Percentiles rank a stretch among this genome's conserved stretches.
phyloP scores from a whole-genome alignment of 2,329 filamentous ascomycete genomes.

The Sphaerulina vaccinii region DNA sequence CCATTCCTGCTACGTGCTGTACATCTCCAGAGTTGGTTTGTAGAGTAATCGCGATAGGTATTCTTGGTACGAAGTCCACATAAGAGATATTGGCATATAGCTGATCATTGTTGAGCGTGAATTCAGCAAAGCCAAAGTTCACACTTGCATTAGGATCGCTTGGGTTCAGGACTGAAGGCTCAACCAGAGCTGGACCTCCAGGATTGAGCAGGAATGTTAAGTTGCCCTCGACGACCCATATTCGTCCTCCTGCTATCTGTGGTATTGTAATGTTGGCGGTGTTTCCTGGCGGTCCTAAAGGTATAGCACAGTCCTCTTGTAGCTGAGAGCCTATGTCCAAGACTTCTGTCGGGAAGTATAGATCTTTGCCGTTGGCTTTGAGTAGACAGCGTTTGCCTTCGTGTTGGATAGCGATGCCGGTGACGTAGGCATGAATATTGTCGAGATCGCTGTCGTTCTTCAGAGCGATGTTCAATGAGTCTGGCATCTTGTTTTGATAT shows the following conservation, averaged over 20 bases:
- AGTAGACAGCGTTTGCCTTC: slow-evolving; percentile 36
- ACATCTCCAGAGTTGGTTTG: slow-evolving; percentile 40
- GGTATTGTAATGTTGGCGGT: slow-evolving; percentile 36
- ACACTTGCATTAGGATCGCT: slow-evolving; percentile 47
- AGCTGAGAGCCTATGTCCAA: slow-evolving; percentile 35
- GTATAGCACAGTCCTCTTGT: slow-evolving; percentile 39
- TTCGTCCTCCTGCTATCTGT: slow-evolving; percentile 41
- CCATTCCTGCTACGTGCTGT: slow-evolving; percentile 60
- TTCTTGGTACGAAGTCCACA: slow-evolving; percentile 40
- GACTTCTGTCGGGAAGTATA: slow-evolving; percentile 38
- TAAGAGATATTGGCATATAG: slow-evolving; percentile 49
- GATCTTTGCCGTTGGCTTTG: slow-evolving; percentile 37
- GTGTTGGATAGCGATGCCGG: slow-evolving; percentile 39
- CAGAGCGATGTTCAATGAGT: slow-evolving; percentile 37
- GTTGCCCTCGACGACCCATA: slow-evolving; percentile 39
- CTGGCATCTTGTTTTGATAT: slow-evolving; percentile 30
- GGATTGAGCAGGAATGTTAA: slow-evolving; percentile 41
- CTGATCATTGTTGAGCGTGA: slow-evolving; percentile 49
- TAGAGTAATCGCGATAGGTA: slow-evolving; percentile 44
- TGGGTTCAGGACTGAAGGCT: slow-evolving; percentile 39
- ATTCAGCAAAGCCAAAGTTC: slow-evolving; percentile 49
- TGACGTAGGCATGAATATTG: slow-evolving; percentile 39
- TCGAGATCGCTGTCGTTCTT: slow-evolving; percentile 37
- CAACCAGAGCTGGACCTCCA: slow-evolving; percentile 39
- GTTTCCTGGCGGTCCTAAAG: slow-evolving; percentile 37